A percentile compares a stretch with the other conserved stretches of the same genome.
Evolutionary conservation across 2,329 filamentous ascomycete species (phyloP).

Genomic region (Geosmithia putterillii): DNA sequence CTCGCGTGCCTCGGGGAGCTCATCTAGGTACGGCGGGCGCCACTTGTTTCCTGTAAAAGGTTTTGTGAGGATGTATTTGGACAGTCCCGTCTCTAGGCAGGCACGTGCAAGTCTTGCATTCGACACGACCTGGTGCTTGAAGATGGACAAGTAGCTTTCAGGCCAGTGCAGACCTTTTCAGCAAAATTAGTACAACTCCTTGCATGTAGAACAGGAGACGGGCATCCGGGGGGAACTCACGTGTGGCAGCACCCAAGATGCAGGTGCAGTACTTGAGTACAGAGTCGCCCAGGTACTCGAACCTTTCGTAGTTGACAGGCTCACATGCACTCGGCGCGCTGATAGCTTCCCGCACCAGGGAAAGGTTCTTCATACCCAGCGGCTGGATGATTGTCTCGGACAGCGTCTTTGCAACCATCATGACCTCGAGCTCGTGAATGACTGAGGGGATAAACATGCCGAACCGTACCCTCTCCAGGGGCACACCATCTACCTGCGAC

Average conservation of each 20-base stretch:
- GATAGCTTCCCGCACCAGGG: constrained; percentile 55
- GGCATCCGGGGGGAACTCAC: constrained; percentile 24
- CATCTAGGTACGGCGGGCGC: constrained; percentile 48
- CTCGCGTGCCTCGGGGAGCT: constrained; percentile 10
- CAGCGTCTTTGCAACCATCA: constrained; percentile 50
- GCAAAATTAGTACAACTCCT: neutral
- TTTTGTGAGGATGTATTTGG: constrained; percentile 59
- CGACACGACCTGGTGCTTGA: constrained; percentile 59
- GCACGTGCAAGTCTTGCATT: constrained; percentile 62
- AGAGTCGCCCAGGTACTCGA: constrained; percentile 81
- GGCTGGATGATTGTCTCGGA: constrained; percentile 17
- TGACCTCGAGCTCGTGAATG: constrained; percentile 53
- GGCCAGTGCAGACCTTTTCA: constrained; percentile 58
- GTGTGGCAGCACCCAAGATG: constrained; percentile 45
- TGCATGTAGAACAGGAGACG: neutral
- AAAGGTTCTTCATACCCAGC: constrained; percentile 39
- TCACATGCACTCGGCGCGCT: constrained; percentile 50
- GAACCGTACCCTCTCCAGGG: constrained; percentile 30
- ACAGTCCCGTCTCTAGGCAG: constrained; percentile 50
- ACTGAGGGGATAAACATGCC: constrained; percentile 62
- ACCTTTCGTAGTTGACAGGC: constrained; percentile 60
- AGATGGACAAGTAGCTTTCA: constrained; percentile 60
- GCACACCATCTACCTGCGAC: constrained; percentile 37
- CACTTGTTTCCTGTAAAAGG: constrained; percentile 60
- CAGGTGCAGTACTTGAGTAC: constrained; percentile 66